Evolutionary conservation across 2,329 filamentous ascomycete species (phyloP).

Genomic region (Nigrospora oryzae): DNA sequence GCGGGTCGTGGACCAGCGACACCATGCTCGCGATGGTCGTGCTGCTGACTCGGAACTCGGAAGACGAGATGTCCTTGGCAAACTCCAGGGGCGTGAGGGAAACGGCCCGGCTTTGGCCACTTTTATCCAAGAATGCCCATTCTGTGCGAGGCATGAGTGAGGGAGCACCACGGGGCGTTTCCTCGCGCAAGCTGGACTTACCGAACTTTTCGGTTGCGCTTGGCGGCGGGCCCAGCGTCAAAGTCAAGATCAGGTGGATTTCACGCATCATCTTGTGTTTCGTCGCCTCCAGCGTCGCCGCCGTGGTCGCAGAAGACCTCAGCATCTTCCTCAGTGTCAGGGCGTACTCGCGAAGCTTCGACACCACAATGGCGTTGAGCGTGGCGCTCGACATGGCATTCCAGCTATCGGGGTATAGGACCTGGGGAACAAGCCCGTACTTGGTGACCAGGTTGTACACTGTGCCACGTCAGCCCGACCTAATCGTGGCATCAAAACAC

Average conservation of each 20-base stretch:
- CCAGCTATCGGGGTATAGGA: conserved; percentile 73
- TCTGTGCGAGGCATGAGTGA: conserved; percentile 10
- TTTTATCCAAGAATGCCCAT: conserved; percentile 72
- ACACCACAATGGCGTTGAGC: conserved; percentile 69
- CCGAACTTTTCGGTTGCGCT: conserved; percentile 57
- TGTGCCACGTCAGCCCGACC: not conserved
- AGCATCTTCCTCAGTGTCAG: conserved; percentile 58
- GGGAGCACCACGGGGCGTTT: too few relatives aligned
- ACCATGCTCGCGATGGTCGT: conserved; percentile 62
- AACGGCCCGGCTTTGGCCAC: conserved; percentile 54
- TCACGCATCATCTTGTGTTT: conserved; percentile 74
- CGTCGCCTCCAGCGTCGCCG: conserved; percentile 31
- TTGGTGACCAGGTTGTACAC: conserved; percentile 74
- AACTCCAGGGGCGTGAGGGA: conserved; percentile 62
- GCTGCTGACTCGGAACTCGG: conserved; percentile 48
- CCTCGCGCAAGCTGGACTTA: not conserved
- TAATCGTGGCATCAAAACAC: not conserved
- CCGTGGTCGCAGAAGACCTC: conserved; percentile 22
- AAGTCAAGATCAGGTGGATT: conserved; percentile 71
- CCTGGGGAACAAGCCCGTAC: conserved; percentile 80
- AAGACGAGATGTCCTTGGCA: conserved; percentile 56
- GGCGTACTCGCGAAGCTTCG: conserved; percentile 79
- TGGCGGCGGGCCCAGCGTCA: conserved; percentile 75
- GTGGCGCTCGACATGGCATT: conserved; percentile 64
- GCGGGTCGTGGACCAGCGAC: conserved; percentile 78